These are phyloP conservation scores for Chytriomyces sp. DNA, from an alignment of 192 early-diverging fungal species.

Conservation along the genomic window DNA sequence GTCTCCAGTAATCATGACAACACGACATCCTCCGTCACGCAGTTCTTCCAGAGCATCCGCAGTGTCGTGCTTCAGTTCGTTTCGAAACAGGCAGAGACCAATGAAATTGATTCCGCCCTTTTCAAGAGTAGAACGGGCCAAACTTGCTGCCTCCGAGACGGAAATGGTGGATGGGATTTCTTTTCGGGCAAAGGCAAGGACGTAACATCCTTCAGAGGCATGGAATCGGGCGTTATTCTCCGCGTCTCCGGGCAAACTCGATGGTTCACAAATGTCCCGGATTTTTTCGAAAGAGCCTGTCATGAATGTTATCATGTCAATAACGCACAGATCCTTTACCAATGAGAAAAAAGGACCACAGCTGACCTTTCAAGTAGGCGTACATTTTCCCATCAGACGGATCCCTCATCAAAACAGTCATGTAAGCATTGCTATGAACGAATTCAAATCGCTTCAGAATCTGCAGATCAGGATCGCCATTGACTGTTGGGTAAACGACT, in stretches of 20 bases:
- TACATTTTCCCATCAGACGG: conserved; percentile 51
- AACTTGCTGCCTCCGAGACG: conserved; percentile 46
- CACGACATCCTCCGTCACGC: conserved; percentile 67
- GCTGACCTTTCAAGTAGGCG: conserved; percentile 68
- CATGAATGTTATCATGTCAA: background rate
- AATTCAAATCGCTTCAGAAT: conserved; percentile 60
- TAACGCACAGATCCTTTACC: background rate
- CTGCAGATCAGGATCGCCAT: conserved; percentile 41
- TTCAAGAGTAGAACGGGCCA: conserved; percentile 69
- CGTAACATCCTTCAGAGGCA: conserved; percentile 79
- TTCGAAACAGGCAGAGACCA: conserved; percentile 76
- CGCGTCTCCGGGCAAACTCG: conserved; percentile 62
- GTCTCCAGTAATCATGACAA: conserved; percentile 87
- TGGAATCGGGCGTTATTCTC: conserved; percentile 58
- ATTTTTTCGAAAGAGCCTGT: conserved; percentile 80
- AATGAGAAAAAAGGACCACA: background rate
- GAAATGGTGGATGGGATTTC: conserved; percentile 56
- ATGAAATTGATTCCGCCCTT: conserved; percentile 48
- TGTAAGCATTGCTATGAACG: conserved; percentile 65
- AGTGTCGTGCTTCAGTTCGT: conserved; percentile 78
- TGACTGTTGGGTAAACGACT: conserved; percentile 38
- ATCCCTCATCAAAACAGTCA: conserved; percentile 73
- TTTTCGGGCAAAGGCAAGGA: conserved; percentile 72
- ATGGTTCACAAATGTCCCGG: conserved; percentile 50
- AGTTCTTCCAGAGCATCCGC: conserved; percentile 68